These are phyloP conservation scores for Picochlorum sp. DNA, from an alignment of 139 green algal genomes.

Conservation along the genomic window DNA sequence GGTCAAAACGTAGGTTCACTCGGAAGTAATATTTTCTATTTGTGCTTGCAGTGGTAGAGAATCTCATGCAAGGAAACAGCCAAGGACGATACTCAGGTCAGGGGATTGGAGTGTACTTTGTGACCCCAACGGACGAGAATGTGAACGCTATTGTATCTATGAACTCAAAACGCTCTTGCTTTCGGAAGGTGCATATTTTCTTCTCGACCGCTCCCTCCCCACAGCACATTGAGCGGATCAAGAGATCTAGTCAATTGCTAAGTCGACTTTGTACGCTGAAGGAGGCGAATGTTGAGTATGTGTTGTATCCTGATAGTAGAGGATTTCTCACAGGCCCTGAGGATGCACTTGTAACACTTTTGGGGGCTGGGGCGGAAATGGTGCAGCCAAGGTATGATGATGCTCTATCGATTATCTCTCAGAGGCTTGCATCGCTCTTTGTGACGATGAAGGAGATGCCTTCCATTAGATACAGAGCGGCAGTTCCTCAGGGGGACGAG, in stretches of 20 bases:
- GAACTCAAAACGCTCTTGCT: slow-evolving; percentile 25
- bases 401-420: slow-evolving; percentile 37
- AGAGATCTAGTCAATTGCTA: slow-evolving; percentile 30
- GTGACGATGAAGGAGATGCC: slow-evolving; percentile 66
- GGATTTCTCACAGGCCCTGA: slow-evolving; percentile 73
- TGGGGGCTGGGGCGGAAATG: slow-evolving; percentile 20
- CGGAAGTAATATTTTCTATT: background rate
- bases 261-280: slow-evolving; percentile 52
- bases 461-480: slow-evolving; percentile 48
- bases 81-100: background rate
- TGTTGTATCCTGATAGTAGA: slow-evolving; percentile 64
- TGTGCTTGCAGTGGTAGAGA: slow-evolving; percentile 59
- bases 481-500: slow-evolving; percentile 43
- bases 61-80: slow-evolving; percentile 30
- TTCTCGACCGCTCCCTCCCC: slow-evolving; percentile 57
- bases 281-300: slow-evolving; percentile 81
- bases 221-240: slow-evolving; percentile 43
- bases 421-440: slow-evolving; percentile 55
- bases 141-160: slow-evolving; percentile 57
- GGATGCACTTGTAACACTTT: slow-evolving; percentile 45
- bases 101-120: slow-evolving; percentile 78
- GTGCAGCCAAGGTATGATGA: slow-evolving; percentile 18
- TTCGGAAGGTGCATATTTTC: slow-evolving; percentile 79
- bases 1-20: slow-evolving; percentile 1
- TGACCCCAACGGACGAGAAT: slow-evolving; percentile 49